Evolutionary conservation across 2,329 filamentous ascomycete species (phyloP), one percentile per base, ranked within the genome.

Genomic region (Aspergillus fumigatus): DNA sequence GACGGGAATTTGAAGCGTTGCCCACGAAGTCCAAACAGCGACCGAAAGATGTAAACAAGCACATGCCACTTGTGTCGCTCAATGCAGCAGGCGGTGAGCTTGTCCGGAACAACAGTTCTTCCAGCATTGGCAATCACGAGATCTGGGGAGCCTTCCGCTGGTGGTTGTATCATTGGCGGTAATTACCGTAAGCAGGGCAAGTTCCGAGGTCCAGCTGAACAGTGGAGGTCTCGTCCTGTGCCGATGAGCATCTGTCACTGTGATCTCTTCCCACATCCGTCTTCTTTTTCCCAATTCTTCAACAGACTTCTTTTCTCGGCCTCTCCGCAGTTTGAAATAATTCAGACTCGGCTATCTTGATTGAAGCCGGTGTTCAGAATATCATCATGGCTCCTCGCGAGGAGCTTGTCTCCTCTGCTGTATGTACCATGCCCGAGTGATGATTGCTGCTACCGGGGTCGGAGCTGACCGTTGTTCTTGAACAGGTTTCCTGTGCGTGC

Each of bases 371-470:
- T 55, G 58, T 53, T 57, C 52, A 59, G 53, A 17, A 40, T 51
- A 52, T 55, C 75, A 93, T 86, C 81, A 87, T 92, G 80, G 91
- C 96, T 80, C 43, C 43, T 23, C 91, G 94, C 73, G 93, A 97
- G 85, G 93, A 97, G 74, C 81, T 97, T 62, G 85, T 96, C 68
- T 82, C 86, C 65, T 96, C 92, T 71, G 92, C 90, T 71, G 87
- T 88, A 81, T 71, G 81, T 77, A 48, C 50, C 50, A 55, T 56
- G 35, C 55, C 50, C 59, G 56, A 63, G 56, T 26, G n/a, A 65
- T 57, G 62, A 49, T 55, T 55, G 59, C 60, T 70, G 66, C 64
- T 71, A 62, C 65, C 55, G 56, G 59, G 52, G 50, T 54, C 53
- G 51, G 59, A 59, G 60, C 68, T 75, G 61, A 70, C 58, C 51